Conservation (phyloP, 2,329 filamentous ascomycete genomes). For the Alternaria tenuissima region DNA sequence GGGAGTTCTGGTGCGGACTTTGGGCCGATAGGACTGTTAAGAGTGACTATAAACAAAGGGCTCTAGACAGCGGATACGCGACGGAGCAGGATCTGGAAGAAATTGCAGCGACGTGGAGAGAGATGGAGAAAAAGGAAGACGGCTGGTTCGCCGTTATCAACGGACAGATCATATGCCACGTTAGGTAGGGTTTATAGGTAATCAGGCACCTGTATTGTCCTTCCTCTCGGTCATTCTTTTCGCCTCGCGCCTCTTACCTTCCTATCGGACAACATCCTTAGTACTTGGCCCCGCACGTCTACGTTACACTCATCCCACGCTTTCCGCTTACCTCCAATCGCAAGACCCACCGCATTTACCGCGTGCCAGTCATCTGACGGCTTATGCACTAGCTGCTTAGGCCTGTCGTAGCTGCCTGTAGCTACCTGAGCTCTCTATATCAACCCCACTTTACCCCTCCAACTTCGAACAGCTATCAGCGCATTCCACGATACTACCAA, state of each 20-base stretch:
- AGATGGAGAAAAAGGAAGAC: constrained; percentile 54
- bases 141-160: constrained; percentile 54
- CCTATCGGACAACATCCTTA: constrained; percentile 2
- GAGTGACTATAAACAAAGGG: constrained; percentile 48
- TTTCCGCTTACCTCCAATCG: constrained; percentile 32
- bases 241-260: neutral
- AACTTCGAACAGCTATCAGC: constrained; percentile 21
- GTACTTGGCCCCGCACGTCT: constrained; percentile 3
- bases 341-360: constrained; percentile 25
- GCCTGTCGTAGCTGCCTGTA: constrained; percentile 26
- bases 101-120: constrained; percentile 51
- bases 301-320: constrained; percentile 18
- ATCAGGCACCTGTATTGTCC: neutral
- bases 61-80: constrained; percentile 49
- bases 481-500: constrained; percentile 7
- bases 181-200: constrained; percentile 19
- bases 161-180: constrained; percentile 52
- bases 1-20: constrained; percentile 52
- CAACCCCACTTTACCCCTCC: constrained; percentile 49
- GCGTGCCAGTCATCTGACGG: constrained; percentile 43
- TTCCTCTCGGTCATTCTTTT: constrained; percentile 6
- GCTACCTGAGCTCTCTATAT: constrained; percentile 35
- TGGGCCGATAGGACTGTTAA: constrained; percentile 50
- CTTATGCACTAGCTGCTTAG: constrained; percentile 35
- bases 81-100: constrained; percentile 51